Conservation (phyloP, 768 basidiomycete genomes). For the Suillus brevipes region DNA sequence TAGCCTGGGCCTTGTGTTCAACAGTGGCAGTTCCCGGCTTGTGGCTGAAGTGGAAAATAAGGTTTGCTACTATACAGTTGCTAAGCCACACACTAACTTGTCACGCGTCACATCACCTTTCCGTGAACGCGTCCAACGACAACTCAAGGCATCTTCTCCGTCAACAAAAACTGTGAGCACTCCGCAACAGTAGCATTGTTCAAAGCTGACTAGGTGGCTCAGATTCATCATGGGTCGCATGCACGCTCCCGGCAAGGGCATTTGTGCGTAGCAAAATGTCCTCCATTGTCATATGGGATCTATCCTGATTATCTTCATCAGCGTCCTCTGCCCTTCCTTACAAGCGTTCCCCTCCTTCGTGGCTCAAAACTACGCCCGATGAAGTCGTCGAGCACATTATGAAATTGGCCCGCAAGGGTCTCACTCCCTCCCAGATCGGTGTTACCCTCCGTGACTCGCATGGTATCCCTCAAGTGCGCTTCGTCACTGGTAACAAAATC, state of each 20-base stretch:
- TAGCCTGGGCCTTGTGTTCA: conserved; percentile 28
- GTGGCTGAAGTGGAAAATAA: conserved; percentile 44
- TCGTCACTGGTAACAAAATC: conserved; percentile 99
- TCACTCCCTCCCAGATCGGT: conserved; percentile 97
- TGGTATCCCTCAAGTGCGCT: conserved; percentile 97
- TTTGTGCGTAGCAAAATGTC: conserved; percentile 63
- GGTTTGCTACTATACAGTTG: conserved; percentile 64
- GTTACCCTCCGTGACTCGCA: conserved; percentile 97
- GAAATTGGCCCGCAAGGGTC: conserved; percentile 97
- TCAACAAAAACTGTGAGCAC: conserved; percentile 38
- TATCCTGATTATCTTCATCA: conserved; percentile 16
- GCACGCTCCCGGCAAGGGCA: conserved; percentile 99
- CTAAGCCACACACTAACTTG: conserved; percentile 41
- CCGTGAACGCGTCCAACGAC: conserved; percentile 30
- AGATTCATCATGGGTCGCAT: conserved; percentile 87
- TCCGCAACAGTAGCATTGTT: conserved; percentile 16
- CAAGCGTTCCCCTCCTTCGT: conserved; percentile 89
- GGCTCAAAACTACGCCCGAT: conserved; percentile 95
- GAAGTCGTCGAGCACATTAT: conserved; percentile 95
- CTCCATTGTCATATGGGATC: conserved; percentile 6
- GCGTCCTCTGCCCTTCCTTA: conserved; percentile 98
- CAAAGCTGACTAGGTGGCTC: conserved; percentile 15
- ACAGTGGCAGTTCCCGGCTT: conserved; percentile 31
- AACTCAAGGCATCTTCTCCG: conserved; percentile 40
- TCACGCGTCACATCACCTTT: conserved; percentile 30